phyloP scores from a whole-genome alignment of 108 stramenopile species.

The Poteriospumella lacustris region DNA sequence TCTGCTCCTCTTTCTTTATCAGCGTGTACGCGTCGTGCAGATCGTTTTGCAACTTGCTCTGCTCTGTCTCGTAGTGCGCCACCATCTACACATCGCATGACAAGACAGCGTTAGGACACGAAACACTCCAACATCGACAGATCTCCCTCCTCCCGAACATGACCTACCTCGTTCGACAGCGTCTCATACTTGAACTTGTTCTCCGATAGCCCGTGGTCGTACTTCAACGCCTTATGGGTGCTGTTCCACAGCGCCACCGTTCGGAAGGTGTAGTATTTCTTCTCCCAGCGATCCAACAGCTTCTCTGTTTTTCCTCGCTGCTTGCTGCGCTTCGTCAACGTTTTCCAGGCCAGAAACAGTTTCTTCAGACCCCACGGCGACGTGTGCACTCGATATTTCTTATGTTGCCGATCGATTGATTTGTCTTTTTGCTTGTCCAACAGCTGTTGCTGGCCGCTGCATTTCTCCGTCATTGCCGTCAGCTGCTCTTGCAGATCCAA shows the following conservation, averaged over 20 bases:
- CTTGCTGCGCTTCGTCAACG: neutral
- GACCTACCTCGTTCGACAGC: neutral
- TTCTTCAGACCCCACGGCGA: neutral
- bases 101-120: neutral
- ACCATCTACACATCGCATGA: neutral
- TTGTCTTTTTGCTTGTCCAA: neutral
- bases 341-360: neutral
- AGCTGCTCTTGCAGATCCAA: neutral
- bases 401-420: neutral
- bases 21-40: neutral
- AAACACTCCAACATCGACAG: neutral
- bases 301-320: neutral
- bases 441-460: neutral
- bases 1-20: neutral
- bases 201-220: neutral
- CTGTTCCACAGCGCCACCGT: neutral
- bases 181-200: neutral
- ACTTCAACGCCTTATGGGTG: neutral
- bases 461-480: neutral
- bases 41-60: neutral
- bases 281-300: neutral
- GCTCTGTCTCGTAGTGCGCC: neutral
- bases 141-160: too few relatives aligned
- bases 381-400: neutral
- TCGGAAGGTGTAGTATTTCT: neutral